Percentiles rank a stretch among this genome's conserved stretches.
Evolutionary conservation across 192 early-diverging fungal genomes (phyloP).

Genomic region (Rhizoclosmatium sp.): DNA sequence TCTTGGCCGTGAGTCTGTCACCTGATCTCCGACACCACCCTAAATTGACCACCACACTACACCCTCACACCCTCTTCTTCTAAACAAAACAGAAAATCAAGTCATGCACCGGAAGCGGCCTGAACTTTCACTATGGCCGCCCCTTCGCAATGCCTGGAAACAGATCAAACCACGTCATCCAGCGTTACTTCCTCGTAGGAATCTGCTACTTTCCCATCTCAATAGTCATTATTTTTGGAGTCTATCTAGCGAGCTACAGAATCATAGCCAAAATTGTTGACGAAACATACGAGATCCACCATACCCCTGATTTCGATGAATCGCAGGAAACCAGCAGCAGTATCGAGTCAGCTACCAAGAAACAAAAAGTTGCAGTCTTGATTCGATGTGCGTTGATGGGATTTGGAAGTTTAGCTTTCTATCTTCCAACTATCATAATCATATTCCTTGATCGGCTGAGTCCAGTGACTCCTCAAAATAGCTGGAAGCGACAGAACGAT

Average conservation of each 20-base stretch:
- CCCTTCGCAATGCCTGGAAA: conserved; percentile 13
- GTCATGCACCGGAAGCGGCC: not conserved
- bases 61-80: not conserved
- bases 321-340: not conserved
- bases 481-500: too few relatives aligned
- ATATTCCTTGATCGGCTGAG: not conserved
- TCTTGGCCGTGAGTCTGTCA: not conserved
- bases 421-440: not conserved
- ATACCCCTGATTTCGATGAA: not conserved
- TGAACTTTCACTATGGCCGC: not conserved
- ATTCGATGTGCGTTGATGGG: conserved; percentile 1
- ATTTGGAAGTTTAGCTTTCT: not conserved
- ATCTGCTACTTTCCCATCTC: not conserved
- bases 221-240: not conserved
- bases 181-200: not conserved
- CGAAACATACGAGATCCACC: not conserved
- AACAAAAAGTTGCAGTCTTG: not conserved
- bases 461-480: too few relatives aligned
- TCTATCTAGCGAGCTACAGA: not conserved
- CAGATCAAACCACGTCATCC: not conserved
- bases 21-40: not conserved
- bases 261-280: not conserved
- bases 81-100: not conserved
- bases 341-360: not conserved
- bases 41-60: not conserved